Percentiles rank a stretch among this genome's conserved stretches.
phyloP scores from a whole-genome alignment of 768 basidiomycete genomes.

The Galerina sulciceps region DNA sequence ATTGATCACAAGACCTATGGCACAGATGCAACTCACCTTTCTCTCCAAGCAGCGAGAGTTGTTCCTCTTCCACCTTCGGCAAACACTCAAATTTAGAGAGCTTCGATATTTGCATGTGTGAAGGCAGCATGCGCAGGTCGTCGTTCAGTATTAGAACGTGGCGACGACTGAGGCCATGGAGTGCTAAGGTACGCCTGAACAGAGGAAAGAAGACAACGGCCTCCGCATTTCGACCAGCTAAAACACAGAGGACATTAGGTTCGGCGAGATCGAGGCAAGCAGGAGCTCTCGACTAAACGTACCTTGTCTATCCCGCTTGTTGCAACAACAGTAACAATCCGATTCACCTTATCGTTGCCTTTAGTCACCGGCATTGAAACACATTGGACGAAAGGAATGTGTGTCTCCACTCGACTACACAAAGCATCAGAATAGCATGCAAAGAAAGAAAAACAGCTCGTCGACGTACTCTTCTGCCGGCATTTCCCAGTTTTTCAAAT shows the following conservation, averaged over 20 bases:
- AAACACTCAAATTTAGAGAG: conserved; percentile 49
- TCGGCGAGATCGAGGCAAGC: neutral
- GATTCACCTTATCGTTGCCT: conserved; percentile 54
- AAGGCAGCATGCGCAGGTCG: too few species aligned
- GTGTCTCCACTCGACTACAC: too few species aligned
- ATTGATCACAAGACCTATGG: too few species aligned
- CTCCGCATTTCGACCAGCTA: conserved; percentile 27
- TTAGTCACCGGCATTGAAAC: conserved; percentile 46
- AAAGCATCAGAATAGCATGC: too few species aligned
- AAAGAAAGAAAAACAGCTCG: too few species aligned
- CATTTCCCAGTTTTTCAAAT: too few species aligned
- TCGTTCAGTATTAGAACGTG: too few species aligned
- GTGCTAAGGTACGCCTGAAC: too few species aligned
- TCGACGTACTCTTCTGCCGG: too few species aligned
- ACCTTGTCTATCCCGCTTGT: conserved; percentile 70
- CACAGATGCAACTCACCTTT: conserved; percentile 50
- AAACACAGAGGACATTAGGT: neutral
- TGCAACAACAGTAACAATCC: conserved; percentile 71
- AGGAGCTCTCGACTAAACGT: neutral
- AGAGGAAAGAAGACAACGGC: conserved; percentile 7
- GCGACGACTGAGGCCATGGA: too few species aligned
- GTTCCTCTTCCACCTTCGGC: conserved; percentile 51
- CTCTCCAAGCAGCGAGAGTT: conserved; percentile 57
- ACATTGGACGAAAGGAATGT: too few species aligned
- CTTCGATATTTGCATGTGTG: conserved; percentile 39